Evolutionary conservation across 441 rosid species (phyloP), one percentile per base, ranked within the genome.

Genomic region (Mallotus japonicus): DNA sequence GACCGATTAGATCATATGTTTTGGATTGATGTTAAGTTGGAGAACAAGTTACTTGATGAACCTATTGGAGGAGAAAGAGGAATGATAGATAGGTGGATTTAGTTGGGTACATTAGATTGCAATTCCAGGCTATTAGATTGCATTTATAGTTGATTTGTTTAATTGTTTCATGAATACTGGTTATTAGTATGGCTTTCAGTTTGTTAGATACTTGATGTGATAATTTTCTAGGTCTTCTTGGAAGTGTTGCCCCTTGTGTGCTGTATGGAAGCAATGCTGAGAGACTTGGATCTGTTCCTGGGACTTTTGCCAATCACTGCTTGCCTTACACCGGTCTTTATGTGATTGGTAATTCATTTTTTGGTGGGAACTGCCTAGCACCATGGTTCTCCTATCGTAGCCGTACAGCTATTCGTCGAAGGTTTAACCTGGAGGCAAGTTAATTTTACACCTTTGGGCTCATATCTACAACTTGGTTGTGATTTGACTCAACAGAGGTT

Each of bases 241-340:
- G 99, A 82, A 86, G 95, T 74, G 40, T 87, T 77, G 97, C 89
- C 65, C 98, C 99, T 0, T 93, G 98, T 67, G 92, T 91, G 79
- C 79, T 95, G 12, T 88, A 92, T 81, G 99, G 99, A 82, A 90
- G 86, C 77, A 95, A 93, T 81, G 95, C 78, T 46, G 99, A 93
- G 87, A 90, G 99, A 78, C 91, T 95, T 75, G 94, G 89, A n/a
- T 87, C 96, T 71, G 71, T 77, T 72, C 83, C 92, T 0, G 97
- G 96, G 73, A 87, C 95, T 50, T 95, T 95, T 85, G 78, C 90
- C 15, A 86, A 78, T 73, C 98, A 90, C 74, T 91, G 98, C 79
- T 80, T 90, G 83, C 79, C 93, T 4, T 95, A 95, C 79, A 75
- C 85, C 15, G 93, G 90, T 72, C 80, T 95, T 20, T 95, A 82